A percentile compares a stretch with the other conserved stretches of the same genome.
These are phyloP conservation scores for Suillus brevipes DNA, from an alignment of 768 basidiomycete genomes.

Conservation along the genomic window DNA sequence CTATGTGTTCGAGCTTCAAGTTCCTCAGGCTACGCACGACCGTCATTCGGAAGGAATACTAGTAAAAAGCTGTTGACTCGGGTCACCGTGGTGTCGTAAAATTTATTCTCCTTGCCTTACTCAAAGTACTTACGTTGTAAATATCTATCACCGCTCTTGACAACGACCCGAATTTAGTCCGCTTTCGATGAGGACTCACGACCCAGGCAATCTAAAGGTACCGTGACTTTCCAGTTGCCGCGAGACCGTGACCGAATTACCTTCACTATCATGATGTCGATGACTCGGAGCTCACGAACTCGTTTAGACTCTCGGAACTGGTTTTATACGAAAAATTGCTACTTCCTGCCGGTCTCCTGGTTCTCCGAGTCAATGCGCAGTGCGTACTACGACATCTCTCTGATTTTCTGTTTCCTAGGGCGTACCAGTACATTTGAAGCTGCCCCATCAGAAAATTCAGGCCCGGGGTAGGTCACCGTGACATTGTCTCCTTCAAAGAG, in stretches of 20 bases:
- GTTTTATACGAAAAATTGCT: conserved; percentile 48
- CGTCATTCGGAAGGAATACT: too few species aligned
- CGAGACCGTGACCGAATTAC: too few species aligned
- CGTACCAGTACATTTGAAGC: conserved; percentile 72
- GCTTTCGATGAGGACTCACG: conserved; percentile 36
- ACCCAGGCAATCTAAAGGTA: conserved; percentile 50
- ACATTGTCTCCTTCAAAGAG: too few species aligned
- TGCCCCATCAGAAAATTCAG: conserved; percentile 67
- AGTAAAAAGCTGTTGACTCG: too few species aligned
- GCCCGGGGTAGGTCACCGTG: too few species aligned
- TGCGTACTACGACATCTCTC: conserved; percentile 29
- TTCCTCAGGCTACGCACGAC: too few species aligned
- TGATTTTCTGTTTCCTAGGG: conserved; percentile 67
- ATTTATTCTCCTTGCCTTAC: too few species aligned
- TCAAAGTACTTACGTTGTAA: too few species aligned
- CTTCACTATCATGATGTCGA: conserved; percentile 6
- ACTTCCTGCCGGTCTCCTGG: conserved; percentile 49
- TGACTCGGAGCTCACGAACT: neutral
- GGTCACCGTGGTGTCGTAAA: too few species aligned
- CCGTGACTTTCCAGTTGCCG: conserved; percentile 11
- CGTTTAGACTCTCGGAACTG: conserved; percentile 57
- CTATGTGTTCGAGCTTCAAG: too few species aligned
- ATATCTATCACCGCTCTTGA: neutral
- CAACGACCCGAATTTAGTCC: conserved; percentile 34
- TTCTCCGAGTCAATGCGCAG: conserved; percentile 61